These are phyloP conservation scores for Chlamydomonas urium DNA, from an alignment of 139 green algal genomes.

Conservation along the genomic window DNA sequence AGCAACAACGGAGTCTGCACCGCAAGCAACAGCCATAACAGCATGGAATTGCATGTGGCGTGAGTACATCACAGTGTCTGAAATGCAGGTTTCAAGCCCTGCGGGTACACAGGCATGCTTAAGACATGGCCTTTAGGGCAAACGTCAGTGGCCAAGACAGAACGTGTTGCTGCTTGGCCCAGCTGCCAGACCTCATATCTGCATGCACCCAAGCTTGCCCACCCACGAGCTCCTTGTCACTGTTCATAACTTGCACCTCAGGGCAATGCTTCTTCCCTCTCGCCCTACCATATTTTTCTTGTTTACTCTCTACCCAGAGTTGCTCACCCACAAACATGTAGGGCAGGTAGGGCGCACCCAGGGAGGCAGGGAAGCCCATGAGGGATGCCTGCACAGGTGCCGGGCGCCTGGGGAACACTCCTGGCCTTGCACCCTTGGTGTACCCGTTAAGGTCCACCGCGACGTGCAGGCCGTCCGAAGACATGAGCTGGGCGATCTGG, in stretches of 20 bases:
- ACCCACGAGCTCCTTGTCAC: background rate
- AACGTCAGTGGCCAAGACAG: background rate
- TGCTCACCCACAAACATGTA: conserved; percentile 44
- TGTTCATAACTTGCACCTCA: background rate
- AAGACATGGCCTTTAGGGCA: no score
- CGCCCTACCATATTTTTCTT: background rate
- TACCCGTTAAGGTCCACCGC: conserved; percentile 89
- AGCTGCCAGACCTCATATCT: background rate
- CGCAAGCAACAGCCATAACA: no score
- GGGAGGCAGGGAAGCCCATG: conserved; percentile 90
- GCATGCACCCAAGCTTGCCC: background rate
- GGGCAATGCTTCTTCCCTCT: background rate
- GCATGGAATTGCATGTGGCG: no score
- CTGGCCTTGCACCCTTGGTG: conserved; percentile 90
- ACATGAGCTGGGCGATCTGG: conserved; percentile 65
- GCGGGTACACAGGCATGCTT: no score
- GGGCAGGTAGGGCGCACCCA: conserved; percentile 71
- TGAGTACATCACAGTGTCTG: no score
- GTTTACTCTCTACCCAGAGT: background rate
- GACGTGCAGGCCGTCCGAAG: conserved; percentile 69
- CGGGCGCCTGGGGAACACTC: conserved; percentile 84
- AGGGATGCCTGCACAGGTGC: conserved; percentile 80
- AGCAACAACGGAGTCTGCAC: background rate
- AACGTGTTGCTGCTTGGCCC: background rate
- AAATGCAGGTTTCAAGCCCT: no score